phyloP scores from a whole-genome alignment of 306 rosid genomes.

The Castanopsis chinensis region DNA sequence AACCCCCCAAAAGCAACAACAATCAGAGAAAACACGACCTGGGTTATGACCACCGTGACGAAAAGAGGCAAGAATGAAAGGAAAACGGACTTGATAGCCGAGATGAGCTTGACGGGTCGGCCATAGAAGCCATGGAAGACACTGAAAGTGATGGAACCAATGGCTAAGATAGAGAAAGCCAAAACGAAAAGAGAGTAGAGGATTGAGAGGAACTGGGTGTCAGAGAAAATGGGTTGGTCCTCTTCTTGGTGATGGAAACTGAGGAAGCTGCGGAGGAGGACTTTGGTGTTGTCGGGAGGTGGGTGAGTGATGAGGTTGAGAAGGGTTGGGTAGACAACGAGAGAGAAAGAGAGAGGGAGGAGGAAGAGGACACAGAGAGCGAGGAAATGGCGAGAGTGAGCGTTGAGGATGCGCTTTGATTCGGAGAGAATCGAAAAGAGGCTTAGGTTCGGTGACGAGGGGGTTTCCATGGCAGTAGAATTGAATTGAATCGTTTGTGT shows the following conservation, averaged over 20 bases:
- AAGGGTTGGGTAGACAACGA: slow-evolving; percentile 37
- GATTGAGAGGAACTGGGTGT: slow-evolving; percentile 6
- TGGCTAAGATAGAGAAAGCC: slow-evolving; percentile 35
- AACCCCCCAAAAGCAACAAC: slow-evolving; percentile 6
- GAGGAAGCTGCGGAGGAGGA: background rate
- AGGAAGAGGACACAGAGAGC: slow-evolving; percentile 61
- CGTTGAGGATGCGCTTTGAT: slow-evolving; percentile 43
- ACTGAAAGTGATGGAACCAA: slow-evolving; percentile 52
- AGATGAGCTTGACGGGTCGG: slow-evolving; percentile 42
- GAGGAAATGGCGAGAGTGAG: slow-evolving; percentile 54
- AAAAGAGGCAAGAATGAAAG: slow-evolving; percentile 43
- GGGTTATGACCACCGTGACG: slow-evolving; percentile 27
- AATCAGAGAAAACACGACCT: slow-evolving; percentile 6
- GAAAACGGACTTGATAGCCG: slow-evolving; percentile 43
- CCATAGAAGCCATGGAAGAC: slow-evolving; percentile 48
- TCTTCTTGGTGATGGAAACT: background rate
- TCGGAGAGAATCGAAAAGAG: slow-evolving; percentile 29
- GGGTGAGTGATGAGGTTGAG: slow-evolving; percentile 31
- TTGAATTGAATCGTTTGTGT: background rate
- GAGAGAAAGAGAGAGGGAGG: slow-evolving; percentile 50
- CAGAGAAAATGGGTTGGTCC: background rate
- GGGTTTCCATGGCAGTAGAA: background rate
- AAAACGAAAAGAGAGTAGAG: slow-evolving; percentile 22
- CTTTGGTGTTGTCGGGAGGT: background rate
- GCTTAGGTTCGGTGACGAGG: slow-evolving; percentile 7